phyloP scores from a whole-genome alignment of 2,329 filamentous ascomycete genomes.

The Ophiocordyceps camponoti-saundersi region DNA sequence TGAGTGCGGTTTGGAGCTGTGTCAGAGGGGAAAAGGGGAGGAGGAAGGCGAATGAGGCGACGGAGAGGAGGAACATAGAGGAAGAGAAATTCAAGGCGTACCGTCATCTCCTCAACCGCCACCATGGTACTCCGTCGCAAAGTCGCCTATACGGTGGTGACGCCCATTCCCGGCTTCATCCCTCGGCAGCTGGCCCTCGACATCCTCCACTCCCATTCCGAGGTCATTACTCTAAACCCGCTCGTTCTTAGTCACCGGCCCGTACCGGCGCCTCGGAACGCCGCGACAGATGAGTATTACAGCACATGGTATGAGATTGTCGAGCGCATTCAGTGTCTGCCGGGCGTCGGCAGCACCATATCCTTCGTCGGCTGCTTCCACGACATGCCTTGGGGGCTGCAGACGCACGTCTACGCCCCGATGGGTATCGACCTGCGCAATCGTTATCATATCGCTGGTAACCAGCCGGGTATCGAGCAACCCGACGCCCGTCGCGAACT shows the following conservation, averaged over 20 bases:
- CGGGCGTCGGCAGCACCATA: slow-evolving; percentile 49
- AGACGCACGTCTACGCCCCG: slow-evolving; percentile 55
- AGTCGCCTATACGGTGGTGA: slow-evolving; percentile 49
- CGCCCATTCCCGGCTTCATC: slow-evolving; percentile 52
- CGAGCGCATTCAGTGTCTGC: slow-evolving; percentile 51
- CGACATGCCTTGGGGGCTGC: slow-evolving; percentile 53
- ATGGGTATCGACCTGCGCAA: slow-evolving; percentile 50
- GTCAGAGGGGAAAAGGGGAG: slow-evolving; percentile 1
- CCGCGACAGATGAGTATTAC: slow-evolving; percentile 53
- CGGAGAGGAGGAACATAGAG: background rate
- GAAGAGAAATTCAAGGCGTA: background rate
- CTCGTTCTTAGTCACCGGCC: slow-evolving; percentile 46
- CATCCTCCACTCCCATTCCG: slow-evolving; percentile 53
- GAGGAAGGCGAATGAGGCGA: background rate
- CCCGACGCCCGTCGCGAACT: slow-evolving; percentile 41
- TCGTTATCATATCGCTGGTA: slow-evolving; percentile 51
- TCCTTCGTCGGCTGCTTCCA: slow-evolving; percentile 57
- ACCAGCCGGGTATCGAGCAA: slow-evolving; percentile 48
- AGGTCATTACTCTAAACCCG: slow-evolving; percentile 55
- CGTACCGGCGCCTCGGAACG: slow-evolving; percentile 50
- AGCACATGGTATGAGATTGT: slow-evolving; percentile 60
- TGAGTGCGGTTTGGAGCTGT: background rate
- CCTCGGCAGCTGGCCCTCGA: slow-evolving; percentile 56
- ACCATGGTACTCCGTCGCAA: slow-evolving; percentile 41
- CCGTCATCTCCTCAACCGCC: too few species aligned